Evolutionary conservation across 2,329 filamentous ascomycete species (phyloP).

Genomic region (Exophiala oligosperma): DNA sequence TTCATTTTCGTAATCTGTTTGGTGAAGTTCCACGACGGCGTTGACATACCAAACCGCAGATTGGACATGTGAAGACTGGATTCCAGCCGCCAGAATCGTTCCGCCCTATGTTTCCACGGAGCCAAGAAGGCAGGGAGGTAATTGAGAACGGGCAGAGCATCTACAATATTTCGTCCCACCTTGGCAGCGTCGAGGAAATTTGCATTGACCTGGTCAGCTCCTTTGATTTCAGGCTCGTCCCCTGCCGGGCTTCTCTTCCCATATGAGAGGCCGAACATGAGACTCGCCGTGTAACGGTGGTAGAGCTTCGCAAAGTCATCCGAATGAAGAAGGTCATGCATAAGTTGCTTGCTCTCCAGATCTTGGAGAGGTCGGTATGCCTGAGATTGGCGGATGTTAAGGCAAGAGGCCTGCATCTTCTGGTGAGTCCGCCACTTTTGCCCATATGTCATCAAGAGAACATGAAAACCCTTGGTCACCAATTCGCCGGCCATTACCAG

Average conservation of each 20-base stretch:
- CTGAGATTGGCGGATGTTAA: slow-evolving; percentile 45
- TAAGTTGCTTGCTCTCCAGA: slow-evolving; percentile 48
- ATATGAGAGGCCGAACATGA: slow-evolving; percentile 53
- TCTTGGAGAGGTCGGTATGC: slow-evolving; percentile 51
- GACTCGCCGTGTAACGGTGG: slow-evolving; percentile 49
- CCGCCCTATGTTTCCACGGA: slow-evolving; percentile 43
- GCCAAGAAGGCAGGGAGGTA: slow-evolving; percentile 46
- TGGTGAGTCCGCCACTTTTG: slow-evolving; percentile 48
- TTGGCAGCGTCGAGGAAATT: slow-evolving; percentile 53
- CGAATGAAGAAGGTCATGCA: slow-evolving; percentile 42
- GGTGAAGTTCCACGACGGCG: slow-evolving; percentile 29
- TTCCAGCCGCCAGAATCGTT: slow-evolving; percentile 29
- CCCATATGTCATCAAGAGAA: slow-evolving; percentile 52
- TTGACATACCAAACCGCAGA: slow-evolving; percentile 11
- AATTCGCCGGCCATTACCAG: slow-evolving; percentile 30
- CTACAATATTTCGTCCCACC: slow-evolving; percentile 49
- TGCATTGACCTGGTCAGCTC: slow-evolving; percentile 49
- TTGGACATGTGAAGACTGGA: slow-evolving; percentile 24
- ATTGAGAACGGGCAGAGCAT: slow-evolving; percentile 46
- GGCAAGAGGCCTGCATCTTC: slow-evolving; percentile 43
- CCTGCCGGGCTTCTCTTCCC: slow-evolving; percentile 43
- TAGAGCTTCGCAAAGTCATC: slow-evolving; percentile 46
- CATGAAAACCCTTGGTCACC: slow-evolving; percentile 36
- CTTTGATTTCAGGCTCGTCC: slow-evolving; percentile 47
- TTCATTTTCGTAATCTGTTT: slow-evolving; percentile 26